These are phyloP conservation scores for Ophiostoma pallidulum DNA, from an alignment of 2,329 filamentous ascomycete genomes.

Conservation along the genomic window DNA sequence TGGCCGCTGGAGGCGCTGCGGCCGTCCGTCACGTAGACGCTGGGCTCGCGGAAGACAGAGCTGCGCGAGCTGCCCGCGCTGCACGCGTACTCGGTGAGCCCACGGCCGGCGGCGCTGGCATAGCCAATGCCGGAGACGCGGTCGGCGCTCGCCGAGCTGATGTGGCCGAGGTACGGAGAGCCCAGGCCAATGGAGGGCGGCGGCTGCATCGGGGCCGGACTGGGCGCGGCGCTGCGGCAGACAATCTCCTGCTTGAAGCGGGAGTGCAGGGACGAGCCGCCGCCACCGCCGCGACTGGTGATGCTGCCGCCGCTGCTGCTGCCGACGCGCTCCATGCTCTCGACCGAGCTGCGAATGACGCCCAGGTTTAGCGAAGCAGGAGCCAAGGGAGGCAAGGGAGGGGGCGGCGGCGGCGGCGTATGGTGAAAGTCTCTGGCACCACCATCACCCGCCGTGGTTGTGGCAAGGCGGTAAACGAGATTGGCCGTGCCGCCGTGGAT, in stretches of 20 bases:
- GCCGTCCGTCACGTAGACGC: not conserved
- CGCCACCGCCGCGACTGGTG: no score
- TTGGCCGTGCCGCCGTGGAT: not conserved
- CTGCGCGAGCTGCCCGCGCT: no score
- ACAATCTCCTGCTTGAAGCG: not conserved
- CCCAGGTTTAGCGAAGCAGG: not conserved
- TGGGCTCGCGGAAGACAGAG: not conserved
- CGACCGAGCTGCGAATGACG: not conserved
- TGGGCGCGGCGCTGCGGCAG: not conserved
- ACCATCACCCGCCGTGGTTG: not conserved
- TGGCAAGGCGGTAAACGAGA: slow-evolving; percentile 2
- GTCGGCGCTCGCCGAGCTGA: not conserved
- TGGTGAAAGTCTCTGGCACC: not conserved
- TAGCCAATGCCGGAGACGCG: not conserved
- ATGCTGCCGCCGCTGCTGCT: no score
- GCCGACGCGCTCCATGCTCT: not conserved
- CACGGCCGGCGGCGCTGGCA: not conserved
- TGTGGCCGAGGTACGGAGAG: not conserved
- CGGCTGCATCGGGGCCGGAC: not conserved
- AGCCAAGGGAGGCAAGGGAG: no score
- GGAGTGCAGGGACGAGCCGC: no score
- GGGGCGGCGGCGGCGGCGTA: not conserved
- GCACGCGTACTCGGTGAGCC: no score
- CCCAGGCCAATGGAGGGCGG: not conserved
- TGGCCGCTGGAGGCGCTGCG: not conserved